Base-by-base conservation (phyloP, 345 rosid genomes). In the Citrus cavaleriei region DNA sequence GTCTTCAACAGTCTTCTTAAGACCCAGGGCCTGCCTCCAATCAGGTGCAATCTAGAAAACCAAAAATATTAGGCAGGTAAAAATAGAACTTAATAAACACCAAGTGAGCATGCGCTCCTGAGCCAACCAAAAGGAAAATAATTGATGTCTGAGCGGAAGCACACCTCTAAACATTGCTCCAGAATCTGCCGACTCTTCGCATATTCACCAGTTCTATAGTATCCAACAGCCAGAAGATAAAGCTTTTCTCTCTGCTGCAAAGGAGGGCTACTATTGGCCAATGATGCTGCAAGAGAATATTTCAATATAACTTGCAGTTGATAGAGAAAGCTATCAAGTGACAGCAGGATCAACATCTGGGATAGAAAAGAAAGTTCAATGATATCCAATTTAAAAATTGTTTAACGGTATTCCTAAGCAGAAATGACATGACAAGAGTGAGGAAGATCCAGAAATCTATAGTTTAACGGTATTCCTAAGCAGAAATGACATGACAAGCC, bases 171-270 rank as follows among this genome's bases (percentile, higher is more conserved):
- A 81, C 97, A 93, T 72, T 75, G 85, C 73, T 89, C 95, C 79
- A 90, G 82, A 46, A 93, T 87, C 80, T 88, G 87, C 59, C 92
- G 82, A 84, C 97, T 93, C 87, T 84, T 92, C 7, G 89, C 79
- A 86, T 87, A 91, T 1, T 92, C 88, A 72, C 95, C 95, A 81
- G 79, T 86, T 81, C 97, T 83, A 77, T 83, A 93, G 86, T 87
- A 86, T 74, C 98, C 98, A 80, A 93, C 91, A 55, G 91, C 97
- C 46, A 93, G 87, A 81, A 93, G 98, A 88, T 93, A 93, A 77
- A 92, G 77, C 81, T 92, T 92, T 87, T 93, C 97, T 71, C 88
- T 77, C 25, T 85, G 87, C 38, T 88, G 84, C 82, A 90, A 78
- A 72, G 87, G 83, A 46, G 94, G 75, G 74, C 82, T 87, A 58